phyloP scores from a whole-genome alignment of 495 filamentous ascomycete species.

The Penicillium psychrofluorescens region DNA sequence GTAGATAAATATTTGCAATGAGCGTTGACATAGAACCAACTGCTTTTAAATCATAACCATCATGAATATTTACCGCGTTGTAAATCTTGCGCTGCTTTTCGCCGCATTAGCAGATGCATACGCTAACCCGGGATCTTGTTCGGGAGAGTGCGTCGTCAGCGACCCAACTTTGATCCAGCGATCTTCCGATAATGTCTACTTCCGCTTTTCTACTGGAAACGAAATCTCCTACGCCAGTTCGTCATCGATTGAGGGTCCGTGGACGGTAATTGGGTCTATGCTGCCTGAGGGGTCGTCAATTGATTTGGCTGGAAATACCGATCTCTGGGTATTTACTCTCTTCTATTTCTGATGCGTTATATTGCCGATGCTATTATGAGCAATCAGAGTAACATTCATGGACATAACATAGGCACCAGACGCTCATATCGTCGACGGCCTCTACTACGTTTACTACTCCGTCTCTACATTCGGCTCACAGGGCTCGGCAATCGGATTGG shows the following conservation, averaged over 20 bases:
- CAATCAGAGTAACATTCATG: not conserved
- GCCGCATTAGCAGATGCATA: conserved; percentile 31
- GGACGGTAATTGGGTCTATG: conserved; percentile 54
- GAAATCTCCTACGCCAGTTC: conserved; percentile 58
- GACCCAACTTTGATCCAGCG: conserved; percentile 60
- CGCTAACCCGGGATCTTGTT: conserved; percentile 50
- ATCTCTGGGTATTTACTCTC: conserved; percentile 54
- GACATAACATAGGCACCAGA: conserved; percentile 55
- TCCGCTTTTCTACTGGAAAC: conserved; percentile 64
- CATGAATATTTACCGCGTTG: conserved; percentile 4
- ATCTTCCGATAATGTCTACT: conserved; percentile 58
- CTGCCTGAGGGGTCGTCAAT: conserved; percentile 56
- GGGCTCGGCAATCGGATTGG: conserved; percentile 60
- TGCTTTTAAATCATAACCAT: not conserved
- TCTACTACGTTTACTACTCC: conserved; percentile 67
- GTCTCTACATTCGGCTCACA: conserved; percentile 63
- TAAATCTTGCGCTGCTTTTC: conserved; percentile 4
- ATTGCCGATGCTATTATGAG: not conserved
- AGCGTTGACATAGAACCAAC: no score
- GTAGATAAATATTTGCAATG: no score
- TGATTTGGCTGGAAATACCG: conserved; percentile 47
- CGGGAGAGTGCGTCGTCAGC: conserved; percentile 53
- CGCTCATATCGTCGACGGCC: conserved; percentile 42
- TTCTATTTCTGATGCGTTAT: not conserved
- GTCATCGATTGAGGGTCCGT: conserved; percentile 54